Base-by-base conservation (phyloP, 2,329 filamentous ascomycete species). In the Aspergillus oerlinghausenensis region DNA sequence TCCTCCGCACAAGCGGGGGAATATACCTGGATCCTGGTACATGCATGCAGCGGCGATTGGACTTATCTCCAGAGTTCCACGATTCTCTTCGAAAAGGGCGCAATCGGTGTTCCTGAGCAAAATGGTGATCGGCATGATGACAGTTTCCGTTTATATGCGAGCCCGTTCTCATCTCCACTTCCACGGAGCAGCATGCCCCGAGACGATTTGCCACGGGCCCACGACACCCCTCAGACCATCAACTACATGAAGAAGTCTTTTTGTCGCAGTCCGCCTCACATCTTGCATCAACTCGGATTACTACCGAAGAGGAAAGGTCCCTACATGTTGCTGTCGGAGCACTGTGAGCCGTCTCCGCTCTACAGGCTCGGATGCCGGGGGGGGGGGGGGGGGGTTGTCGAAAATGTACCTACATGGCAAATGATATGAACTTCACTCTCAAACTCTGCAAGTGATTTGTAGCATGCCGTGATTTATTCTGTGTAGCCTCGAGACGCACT, bases 301-400 rank as follows among this genome's bases (percentile, higher is more conserved):
- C 14, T 38, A 38, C 32, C 32, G 14, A 38, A 17, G 17, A 6
- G 32, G 14, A 38, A 38, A 38, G 5, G 32, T 17, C 14, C 17
- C 32, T 17, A 38, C 32, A 45, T 28, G 10, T 60, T 26, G 42
- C 21, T 51, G 28, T 65, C 65, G 66, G 66, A 68, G 63, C 61
- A 68, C 66, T 60, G 65, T 69, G 59, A 62, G 58, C 66, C 66
- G 65, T 38, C 32, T 38, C 32, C 32, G 32, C 32, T 38, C 32
- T 17, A 38, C 32, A n/a, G 32, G 5, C 32, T 38, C 32, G 6
- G 32, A 17, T 0, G 14, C 32, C n/a, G n/a, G n/a, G n/a, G n/a
- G n/a, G n/a, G n/a, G n/a, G n/a, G n/a, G n/a, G n/a, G n/a, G n/a
- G n/a, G 32, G 32, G 32, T 14, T 17, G 14, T 38, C 3, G 32